Base-by-base conservation (phyloP, 2,329 filamentous ascomycete genomes). In the Penicillium hordei region DNA sequence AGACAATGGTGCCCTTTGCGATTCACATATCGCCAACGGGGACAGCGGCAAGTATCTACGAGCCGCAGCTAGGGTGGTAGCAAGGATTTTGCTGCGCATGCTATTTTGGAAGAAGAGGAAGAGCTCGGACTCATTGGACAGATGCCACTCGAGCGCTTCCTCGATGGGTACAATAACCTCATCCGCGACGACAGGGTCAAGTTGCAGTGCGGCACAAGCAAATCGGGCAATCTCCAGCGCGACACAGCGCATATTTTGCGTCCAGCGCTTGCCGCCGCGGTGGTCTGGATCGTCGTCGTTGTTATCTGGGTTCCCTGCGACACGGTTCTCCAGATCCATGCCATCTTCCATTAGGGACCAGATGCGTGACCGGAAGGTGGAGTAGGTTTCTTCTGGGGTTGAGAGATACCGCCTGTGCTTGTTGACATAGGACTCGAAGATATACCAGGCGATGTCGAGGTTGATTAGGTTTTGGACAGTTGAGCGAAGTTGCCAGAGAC, bases 391-490 rank as follows among this genome's bases (percentile, higher is more conserved):
- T 8, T 67, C 69, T 6, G 64, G 66, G 13, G 65, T 62, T 12
- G 68, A 68, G 45, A 70, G 60, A 58, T 70, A 68, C 17, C 68
- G 68, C 55, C 69, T 68, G 53, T 70, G 68, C 4, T 65, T 66
- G 54, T 68, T 63, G 12, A 77, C 62, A 29, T 72, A 72, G 1
- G 68, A 65, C 52, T 78, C 72, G 53, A 85, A 80, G 55, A 84
- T 76, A 5, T 79, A 76, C 65, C 78, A 78, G 69, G 83, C 85
- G 36, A 86, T 79, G 34, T 81, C 77, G 49, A 84, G 77, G 58
- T 80, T 80, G 59, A 86, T 77, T 10, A 81, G 66, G 59, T 81
- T 80, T 64, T 84, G 81, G 3, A 87, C 72, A 44, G 85, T 82
- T 1, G 73, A 68, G 43, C 80, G 79, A 29, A 87, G 69, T n/a